Base-by-base conservation (phyloP, 306 rosid species). In the Nissolia schottii region DNA sequence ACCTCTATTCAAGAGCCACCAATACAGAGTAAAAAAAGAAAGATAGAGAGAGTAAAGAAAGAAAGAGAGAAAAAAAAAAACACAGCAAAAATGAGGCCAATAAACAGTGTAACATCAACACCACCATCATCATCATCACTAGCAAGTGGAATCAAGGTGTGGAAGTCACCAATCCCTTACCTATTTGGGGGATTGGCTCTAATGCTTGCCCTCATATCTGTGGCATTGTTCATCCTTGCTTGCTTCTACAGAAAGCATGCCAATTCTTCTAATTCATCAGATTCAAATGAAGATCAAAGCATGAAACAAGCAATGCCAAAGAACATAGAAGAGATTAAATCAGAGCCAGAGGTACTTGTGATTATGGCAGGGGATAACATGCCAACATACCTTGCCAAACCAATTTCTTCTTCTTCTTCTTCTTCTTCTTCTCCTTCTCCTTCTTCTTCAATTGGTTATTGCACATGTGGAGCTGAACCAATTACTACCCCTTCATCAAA, bases 81-180 rank as follows among this genome's bases (percentile, higher is more conserved):
- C n/a, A n/a, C n/a, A n/a, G n/a, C n/a, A n/a, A n/a, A 45, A 0
- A 81, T 81, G 84, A 68, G 80, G 61, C 78, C 89, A 4, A 5
- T 85, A 19, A 77, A 41, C 37, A 79, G 24, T 57, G 75, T 53
- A 71, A 10, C 87, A 73, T 37, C 88, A 37, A 7, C 76, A 48
- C 0, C 46, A 38, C 5, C 78, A 72, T 18, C 87, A 27, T 3
- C 69, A 68, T 8, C 77, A 80, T 12, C 79, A 32, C 8, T 56
- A 24, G 28, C 1, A 25, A 20, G 27, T 32, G 79, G 29, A 27
- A 45, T 60, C 9, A 76, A 57, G 61, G 27, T 79, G 29, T 95
- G 96, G 99, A 80, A 75, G 28, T 83, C 99, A 16, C 96, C 97
- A 29, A 56, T 87, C 11, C 99, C 96, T 2, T 95, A 95, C 70